phyloP scores from a whole-genome alignment of 2,329 filamentous ascomycete genomes.

The Helotiales sp. region DNA sequence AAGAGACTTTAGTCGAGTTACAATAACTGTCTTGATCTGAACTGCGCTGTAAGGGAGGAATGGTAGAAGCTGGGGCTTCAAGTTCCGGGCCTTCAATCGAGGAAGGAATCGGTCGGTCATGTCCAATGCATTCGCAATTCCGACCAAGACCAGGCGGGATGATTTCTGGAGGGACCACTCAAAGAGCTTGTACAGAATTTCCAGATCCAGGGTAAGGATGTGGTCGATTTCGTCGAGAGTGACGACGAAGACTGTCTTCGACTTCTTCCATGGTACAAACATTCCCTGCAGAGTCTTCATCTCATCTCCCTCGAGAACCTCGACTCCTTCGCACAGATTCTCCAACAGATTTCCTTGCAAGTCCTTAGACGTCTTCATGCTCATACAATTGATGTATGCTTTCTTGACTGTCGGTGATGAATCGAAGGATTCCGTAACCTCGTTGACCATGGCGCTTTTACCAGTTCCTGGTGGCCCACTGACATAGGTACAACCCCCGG shows the following conservation, averaged over 20 bases:
- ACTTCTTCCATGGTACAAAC: conserved; percentile 68
- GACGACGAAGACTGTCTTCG: conserved; percentile 72
- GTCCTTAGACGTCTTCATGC: conserved; percentile 85
- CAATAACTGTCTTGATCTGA: conserved; percentile 89
- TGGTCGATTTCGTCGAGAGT: conserved; percentile 96
- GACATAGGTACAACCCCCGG: conserved; percentile 87
- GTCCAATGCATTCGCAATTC: conserved; percentile 95
- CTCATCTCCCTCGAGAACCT: conserved; percentile 69
- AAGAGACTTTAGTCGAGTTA: conserved; percentile 77
- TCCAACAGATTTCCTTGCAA: conserved; percentile 81
- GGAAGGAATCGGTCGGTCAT: conserved; percentile 94
- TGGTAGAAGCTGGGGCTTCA: conserved; percentile 87
- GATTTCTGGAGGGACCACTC: conserved; percentile 88
- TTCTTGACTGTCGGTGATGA: conserved; percentile 61
- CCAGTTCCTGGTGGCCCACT: conserved; percentile 95
- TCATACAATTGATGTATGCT: conserved; percentile 95
- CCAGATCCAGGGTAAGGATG: conserved; percentile 84
- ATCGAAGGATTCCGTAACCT: conserved; percentile 69
- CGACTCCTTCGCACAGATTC: conserved; percentile 63
- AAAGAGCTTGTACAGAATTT: conserved; percentile 91
- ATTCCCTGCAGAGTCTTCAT: conserved; percentile 70
- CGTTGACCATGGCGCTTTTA: conserved; percentile 90
- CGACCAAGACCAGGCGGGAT: conserved; percentile 82
- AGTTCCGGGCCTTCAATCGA: conserved; percentile 86
- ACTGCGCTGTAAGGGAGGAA: conserved; percentile 90